phyloP scores from a whole-genome alignment of 441 rosid species.

The Iberis amara region DNA sequence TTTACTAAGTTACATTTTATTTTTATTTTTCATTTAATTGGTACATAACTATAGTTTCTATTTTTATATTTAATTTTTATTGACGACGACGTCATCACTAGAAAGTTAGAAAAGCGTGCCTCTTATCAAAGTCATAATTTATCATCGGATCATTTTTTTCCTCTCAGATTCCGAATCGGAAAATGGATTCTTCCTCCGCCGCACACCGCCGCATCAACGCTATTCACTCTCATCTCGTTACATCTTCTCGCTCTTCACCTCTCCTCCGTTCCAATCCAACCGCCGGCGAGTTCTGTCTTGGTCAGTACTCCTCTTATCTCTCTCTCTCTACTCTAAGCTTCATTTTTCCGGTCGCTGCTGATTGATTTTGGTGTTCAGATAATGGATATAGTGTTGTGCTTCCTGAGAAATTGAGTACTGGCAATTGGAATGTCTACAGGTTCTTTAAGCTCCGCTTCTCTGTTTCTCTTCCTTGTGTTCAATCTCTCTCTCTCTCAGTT shows the following conservation, averaged over 20 bases:
- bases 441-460: conserved; percentile 21
- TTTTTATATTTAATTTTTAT: too few species aligned
- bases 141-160: conserved; percentile 15
- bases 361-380: conserved; percentile 39
- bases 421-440: conserved; percentile 97
- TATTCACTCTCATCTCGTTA: conserved; percentile 57
- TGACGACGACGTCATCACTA: too few species aligned
- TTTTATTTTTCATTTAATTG: conserved; percentile 6
- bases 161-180: conserved; percentile 19
- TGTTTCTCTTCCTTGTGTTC: not conserved
- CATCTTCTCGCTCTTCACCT: conserved; percentile 39
- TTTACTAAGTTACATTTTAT: too few species aligned
- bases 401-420: conserved; percentile 87
- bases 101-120: too few species aligned
- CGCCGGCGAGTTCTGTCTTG: conserved; percentile 69
- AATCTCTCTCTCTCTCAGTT: conserved; percentile 1
- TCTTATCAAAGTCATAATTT: not conserved
- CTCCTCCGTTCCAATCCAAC: conserved; percentile 49
- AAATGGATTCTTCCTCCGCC: conserved; percentile 42
- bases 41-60: not conserved
- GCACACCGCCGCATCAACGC: conserved; percentile 77
- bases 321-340: not conserved
- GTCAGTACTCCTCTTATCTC: conserved; percentile 31
- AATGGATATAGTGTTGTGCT: conserved; percentile 87
- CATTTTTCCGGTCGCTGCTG: conserved; percentile 2